phyloP scores from a whole-genome alignment of 2,329 filamentous ascomycete species.

The Colletotrichum musicola region DNA sequence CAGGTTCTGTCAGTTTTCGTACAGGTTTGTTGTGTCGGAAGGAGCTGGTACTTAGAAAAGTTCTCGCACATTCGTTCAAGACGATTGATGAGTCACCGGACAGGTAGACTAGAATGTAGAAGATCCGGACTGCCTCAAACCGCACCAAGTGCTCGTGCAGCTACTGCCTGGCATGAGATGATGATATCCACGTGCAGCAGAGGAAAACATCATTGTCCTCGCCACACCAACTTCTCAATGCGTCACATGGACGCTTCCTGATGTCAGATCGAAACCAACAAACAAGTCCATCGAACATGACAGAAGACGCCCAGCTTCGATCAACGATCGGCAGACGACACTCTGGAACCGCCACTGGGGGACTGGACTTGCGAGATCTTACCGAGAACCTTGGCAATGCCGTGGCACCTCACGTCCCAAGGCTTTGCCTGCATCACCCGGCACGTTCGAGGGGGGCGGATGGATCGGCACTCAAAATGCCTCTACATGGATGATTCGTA shows the following conservation, averaged over 20 bases:
- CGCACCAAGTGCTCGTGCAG: not conserved
- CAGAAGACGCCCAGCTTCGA: not conserved
- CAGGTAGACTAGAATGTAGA: not conserved
- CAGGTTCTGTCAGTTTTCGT: too few species aligned
- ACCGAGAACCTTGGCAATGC: slow-evolving; percentile 5
- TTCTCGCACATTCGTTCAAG: not conserved
- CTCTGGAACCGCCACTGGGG: too few species aligned
- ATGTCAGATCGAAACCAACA: not conserved
- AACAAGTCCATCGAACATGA: not conserved
- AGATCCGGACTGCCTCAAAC: not conserved
- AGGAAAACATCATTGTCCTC: not conserved
- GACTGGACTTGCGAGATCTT: not conserved
- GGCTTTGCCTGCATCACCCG: slow-evolving; percentile 1
- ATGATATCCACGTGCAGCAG: not conserved
- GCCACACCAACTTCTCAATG: not conserved
- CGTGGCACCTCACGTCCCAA: not conserved
- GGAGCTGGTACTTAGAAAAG: not conserved
- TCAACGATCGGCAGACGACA: not conserved
- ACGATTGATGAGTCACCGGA: not conserved
- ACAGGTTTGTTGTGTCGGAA: too few species aligned
- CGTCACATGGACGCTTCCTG: not conserved
- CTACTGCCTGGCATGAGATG: not conserved
- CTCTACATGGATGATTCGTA: not conserved
- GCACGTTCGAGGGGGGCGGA: not conserved
- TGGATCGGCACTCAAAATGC: not conserved